phyloP scores from a whole-genome alignment of 805 yeast genomes.

The Dipodascus albidus region DNA sequence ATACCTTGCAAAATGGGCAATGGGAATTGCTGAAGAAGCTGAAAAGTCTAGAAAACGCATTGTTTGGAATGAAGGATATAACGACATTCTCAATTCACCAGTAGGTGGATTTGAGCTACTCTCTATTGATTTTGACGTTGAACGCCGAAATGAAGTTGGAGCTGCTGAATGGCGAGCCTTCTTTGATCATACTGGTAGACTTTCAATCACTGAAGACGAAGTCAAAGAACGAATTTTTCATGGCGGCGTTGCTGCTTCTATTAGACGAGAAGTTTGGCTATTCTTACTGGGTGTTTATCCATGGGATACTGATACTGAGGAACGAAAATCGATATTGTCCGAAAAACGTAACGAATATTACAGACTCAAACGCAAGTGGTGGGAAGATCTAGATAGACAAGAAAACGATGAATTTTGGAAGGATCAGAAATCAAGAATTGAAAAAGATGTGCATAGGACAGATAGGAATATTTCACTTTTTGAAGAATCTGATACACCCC shows the following conservation, averaged over 20 bases:
- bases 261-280: slow-evolving; percentile 73
- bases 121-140: slow-evolving; percentile 34
- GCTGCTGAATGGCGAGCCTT: slow-evolving; percentile 72
- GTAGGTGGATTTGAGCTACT: slow-evolving; percentile 33
- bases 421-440: slow-evolving; percentile 83
- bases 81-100: slow-evolving; percentile 20
- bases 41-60: slow-evolving; percentile 36
- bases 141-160: slow-evolving; percentile 57
- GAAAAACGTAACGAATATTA: slow-evolving; percentile 51
- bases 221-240: slow-evolving; percentile 79
- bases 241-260: slow-evolving; percentile 59
- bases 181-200: slow-evolving; percentile 70
- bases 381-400: slow-evolving; percentile 51
- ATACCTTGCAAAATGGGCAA: slow-evolving; percentile 93
- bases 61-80: slow-evolving; percentile 26
- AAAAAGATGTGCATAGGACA: slow-evolving; percentile 86
- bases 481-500: slow-evolving; percentile 33
- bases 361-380: slow-evolving; percentile 49
- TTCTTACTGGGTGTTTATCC: slow-evolving; percentile 75
- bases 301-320: slow-evolving; percentile 72
- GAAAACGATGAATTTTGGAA: slow-evolving; percentile 65
- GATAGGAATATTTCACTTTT: slow-evolving; percentile 70
- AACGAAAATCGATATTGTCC: slow-evolving; percentile 46
- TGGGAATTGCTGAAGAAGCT: slow-evolving; percentile 86
- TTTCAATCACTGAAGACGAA: slow-evolving; percentile 63